These are phyloP conservation scores for Harringtonia lauricola DNA, from an alignment of 2,329 filamentous ascomycete species.

Conservation along the genomic window DNA sequence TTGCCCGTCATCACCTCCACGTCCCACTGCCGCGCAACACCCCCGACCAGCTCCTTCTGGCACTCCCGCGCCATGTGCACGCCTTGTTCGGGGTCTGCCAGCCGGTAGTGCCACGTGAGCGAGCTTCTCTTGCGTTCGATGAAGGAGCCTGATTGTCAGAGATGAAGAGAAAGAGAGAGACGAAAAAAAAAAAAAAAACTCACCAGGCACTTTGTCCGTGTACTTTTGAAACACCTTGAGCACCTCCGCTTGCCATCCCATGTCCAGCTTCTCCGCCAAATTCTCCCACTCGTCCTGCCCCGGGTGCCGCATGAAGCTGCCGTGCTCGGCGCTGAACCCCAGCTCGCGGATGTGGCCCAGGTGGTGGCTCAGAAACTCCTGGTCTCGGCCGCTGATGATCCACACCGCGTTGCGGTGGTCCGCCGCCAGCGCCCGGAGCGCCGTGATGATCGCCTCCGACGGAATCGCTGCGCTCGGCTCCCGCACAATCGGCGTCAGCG, in stretches of 20 bases:
- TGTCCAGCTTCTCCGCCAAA: constrained; percentile 73
- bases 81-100: constrained; percentile 78
- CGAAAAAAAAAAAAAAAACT: constrained; percentile 16
- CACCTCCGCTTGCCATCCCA: constrained; percentile 86
- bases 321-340: constrained; percentile 94
- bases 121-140: constrained; percentile 92
- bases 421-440: constrained; percentile 65
- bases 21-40: constrained; percentile 69
- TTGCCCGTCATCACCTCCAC: constrained; percentile 97
- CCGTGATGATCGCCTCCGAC: constrained; percentile 69
- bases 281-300: constrained; percentile 74
- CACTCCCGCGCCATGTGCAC: constrained; percentile 70
- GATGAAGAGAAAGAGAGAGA: background rate
- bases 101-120: constrained; percentile 93
- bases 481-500: constrained; percentile 86
- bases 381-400: constrained; percentile 94
- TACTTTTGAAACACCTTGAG: constrained; percentile 77
- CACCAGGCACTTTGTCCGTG: constrained; percentile 75
- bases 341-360: constrained; percentile 83
- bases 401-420: constrained; percentile 85
- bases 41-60: constrained; percentile 67
- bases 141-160: constrained; percentile 57
- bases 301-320: constrained; percentile 85
- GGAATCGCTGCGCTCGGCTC: constrained; percentile 85
- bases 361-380: constrained; percentile 81